phyloP scores from a whole-genome alignment of 371 early-diverging fungal genomes.

The Syncephalastrum contaminatum region DNA sequence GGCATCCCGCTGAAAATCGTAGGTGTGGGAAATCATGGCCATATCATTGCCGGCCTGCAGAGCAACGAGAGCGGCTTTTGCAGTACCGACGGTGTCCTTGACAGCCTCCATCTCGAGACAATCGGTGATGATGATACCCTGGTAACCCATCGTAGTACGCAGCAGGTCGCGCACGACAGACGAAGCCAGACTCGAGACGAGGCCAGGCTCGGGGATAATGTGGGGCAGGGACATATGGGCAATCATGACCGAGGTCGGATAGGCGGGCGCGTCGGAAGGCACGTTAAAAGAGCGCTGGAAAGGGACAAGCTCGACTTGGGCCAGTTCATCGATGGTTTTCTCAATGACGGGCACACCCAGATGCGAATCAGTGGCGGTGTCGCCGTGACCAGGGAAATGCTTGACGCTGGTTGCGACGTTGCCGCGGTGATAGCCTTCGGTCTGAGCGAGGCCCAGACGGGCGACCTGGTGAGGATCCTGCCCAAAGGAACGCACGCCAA shows the following conservation, averaged over 20 bases:
- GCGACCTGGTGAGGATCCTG: slow-evolving; percentile 40
- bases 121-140: slow-evolving; percentile 50
- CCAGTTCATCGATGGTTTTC: slow-evolving; percentile 35
- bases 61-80: slow-evolving; percentile 35
- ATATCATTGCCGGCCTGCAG: slow-evolving; percentile 52
- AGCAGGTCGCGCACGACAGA: slow-evolving; percentile 38
- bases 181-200: slow-evolving; percentile 34
- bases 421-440: slow-evolving; percentile 36
- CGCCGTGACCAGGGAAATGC: slow-evolving; percentile 58
- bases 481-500: slow-evolving; percentile 47
- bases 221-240: slow-evolving; percentile 47
- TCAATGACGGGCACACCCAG: slow-evolving; percentile 48
- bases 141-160: slow-evolving; percentile 32
- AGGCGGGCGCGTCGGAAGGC: slow-evolving; percentile 10
- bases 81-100: slow-evolving; percentile 37
- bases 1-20: slow-evolving; percentile 28
- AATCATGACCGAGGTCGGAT: slow-evolving; percentile 48
- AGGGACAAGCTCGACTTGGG: slow-evolving; percentile 39
- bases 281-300: slow-evolving; percentile 26
- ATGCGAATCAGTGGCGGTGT: slow-evolving; percentile 53
- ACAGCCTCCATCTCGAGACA: slow-evolving; percentile 56
- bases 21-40: slow-evolving; percentile 49
- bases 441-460: slow-evolving; percentile 34
- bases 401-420: slow-evolving; percentile 39
- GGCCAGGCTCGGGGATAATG: slow-evolving; percentile 18